phyloP scores from a whole-genome alignment of 2,329 filamentous ascomycete species.

The Penicillium sp. region DNA sequence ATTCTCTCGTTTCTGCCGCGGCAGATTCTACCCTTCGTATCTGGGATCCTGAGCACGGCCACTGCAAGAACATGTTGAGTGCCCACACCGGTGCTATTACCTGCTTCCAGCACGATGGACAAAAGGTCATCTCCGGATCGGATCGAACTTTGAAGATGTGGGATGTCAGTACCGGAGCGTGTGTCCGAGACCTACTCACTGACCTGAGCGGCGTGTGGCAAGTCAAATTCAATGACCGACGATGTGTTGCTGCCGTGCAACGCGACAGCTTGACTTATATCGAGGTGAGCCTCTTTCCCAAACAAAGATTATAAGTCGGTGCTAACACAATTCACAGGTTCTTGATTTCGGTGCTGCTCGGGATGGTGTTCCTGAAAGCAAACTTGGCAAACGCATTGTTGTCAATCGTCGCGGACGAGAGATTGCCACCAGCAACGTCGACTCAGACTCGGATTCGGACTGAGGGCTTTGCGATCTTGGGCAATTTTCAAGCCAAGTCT shows the following conservation, averaged over 20 bases:
- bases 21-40: constrained; percentile 94
- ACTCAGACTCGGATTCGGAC: constrained; percentile 40
- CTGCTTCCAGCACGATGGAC: constrained; percentile 95
- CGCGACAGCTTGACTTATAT: constrained; percentile 91
- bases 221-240: constrained; percentile 92
- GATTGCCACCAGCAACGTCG: constrained; percentile 35
- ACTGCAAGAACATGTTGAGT: constrained; percentile 85
- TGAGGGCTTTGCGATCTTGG: constrained; percentile 11
- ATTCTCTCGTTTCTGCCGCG: constrained; percentile 89
- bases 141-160: constrained; percentile 98
- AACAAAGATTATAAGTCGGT: background rate
- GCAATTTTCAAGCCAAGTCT: background rate
- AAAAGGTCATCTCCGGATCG: constrained; percentile 94
- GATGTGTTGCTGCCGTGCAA: constrained; percentile 96
- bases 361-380: constrained; percentile 76
- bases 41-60: constrained; percentile 92
- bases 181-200: constrained; percentile 87
- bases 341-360: constrained; percentile 94
- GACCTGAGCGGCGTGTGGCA: constrained; percentile 98
- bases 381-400: constrained; percentile 75
- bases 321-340: constrained; percentile 62
- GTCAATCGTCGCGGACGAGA: constrained; percentile 49
- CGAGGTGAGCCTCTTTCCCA: constrained; percentile 67
- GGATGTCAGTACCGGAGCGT: constrained; percentile 91
- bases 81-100: constrained; percentile 97